Base-by-base conservation (phyloP, 2,329 filamentous ascomycete species). In the Magnaporthales sp. region DNA sequence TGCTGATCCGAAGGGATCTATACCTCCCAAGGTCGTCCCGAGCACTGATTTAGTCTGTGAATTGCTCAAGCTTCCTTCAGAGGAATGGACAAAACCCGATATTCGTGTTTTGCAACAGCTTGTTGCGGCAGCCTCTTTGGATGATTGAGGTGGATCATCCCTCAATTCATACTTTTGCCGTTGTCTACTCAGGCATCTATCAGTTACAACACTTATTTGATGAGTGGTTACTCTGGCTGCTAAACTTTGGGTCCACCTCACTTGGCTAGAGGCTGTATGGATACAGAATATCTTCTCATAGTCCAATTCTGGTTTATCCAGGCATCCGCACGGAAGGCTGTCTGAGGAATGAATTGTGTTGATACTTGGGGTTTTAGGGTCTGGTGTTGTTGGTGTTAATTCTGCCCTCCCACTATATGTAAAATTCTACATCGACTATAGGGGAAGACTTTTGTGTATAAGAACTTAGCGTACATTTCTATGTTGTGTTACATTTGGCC, bases 31-130 rank as follows among this genome's bases (percentile, higher is more conserved):
- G 63, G 83, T 89, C 11, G 76, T 93, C 63, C 90, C 90, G 2
- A 84, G 85, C 29, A 86, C 85, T 68, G 88, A 92, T 68, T 86
- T 82, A 69, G 78, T 94, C 51, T 81, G 93, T 56, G 84, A 86
- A 19, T 87, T 88, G 22, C 77, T 93, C 71, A 83, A 87, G 71
- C 87, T 91, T 77, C 83, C 84, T 69, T 87, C 83, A 51, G 79
- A 80, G 1, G 85, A 87, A 71, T 86, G 85, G 81, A 80, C 87
- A 64, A 86, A 85, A 70, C 87, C 90, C 68, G 2, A 81, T 93
- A 71, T 77, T 93, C 68, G 56, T 60, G 56, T 60, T 7, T 29
- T 60, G 56, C 86, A 86, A 72, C 86, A 92, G 72, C 76, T 93
- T 68, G 87, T 89, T 73, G 83, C 85, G 63, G 90, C 87, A 77